Evolutionary conservation across 2,329 filamentous ascomycete species (phyloP).

Genomic region (Colletotrichum orchidophilum): DNA sequence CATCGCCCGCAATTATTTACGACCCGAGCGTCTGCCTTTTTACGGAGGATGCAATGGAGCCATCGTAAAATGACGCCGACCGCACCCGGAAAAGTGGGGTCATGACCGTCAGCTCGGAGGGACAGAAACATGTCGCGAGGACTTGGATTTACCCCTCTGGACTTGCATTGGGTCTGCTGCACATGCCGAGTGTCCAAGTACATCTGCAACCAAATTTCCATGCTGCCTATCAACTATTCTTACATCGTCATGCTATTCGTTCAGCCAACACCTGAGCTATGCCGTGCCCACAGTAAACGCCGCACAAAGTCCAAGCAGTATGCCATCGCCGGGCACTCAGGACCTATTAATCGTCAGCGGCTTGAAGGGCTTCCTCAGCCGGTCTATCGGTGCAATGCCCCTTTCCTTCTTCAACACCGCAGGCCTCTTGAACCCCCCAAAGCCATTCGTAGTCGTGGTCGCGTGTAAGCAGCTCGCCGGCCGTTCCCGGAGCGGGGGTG

Average conservation of each 20-base stretch:
- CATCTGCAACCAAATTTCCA: not conserved
- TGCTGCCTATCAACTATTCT: not conserved
- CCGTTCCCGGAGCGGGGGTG: constrained; percentile 45
- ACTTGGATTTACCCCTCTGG: not conserved
- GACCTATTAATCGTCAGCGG: constrained; percentile 61
- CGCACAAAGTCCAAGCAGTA: not conserved
- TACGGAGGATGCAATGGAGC: constrained; percentile 18
- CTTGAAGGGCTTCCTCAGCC: constrained; percentile 65
- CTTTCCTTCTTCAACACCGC: constrained; percentile 50
- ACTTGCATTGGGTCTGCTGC: not conserved
- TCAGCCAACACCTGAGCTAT: not conserved
- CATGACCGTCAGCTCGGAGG: not conserved
- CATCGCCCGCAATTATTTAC: not conserved
- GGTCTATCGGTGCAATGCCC: constrained; percentile 59
- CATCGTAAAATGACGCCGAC: constrained; percentile 1
- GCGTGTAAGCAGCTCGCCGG: constrained; percentile 59
- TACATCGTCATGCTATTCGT: not conserved
- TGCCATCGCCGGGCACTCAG: not conserved
- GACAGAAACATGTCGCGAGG: not conserved
- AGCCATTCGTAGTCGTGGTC: constrained; percentile 56
- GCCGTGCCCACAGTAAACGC: not conserved
- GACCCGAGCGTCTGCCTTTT: constrained; percentile 3
- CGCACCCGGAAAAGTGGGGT: not conserved
- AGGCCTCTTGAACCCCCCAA: constrained; percentile 54
- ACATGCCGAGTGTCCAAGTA: not conserved